A percentile compares a stretch with the other conserved stretches of the same genome.
phyloP scores from a whole-genome alignment of 2,329 filamentous ascomycete species.

The Nemania abortiva region DNA sequence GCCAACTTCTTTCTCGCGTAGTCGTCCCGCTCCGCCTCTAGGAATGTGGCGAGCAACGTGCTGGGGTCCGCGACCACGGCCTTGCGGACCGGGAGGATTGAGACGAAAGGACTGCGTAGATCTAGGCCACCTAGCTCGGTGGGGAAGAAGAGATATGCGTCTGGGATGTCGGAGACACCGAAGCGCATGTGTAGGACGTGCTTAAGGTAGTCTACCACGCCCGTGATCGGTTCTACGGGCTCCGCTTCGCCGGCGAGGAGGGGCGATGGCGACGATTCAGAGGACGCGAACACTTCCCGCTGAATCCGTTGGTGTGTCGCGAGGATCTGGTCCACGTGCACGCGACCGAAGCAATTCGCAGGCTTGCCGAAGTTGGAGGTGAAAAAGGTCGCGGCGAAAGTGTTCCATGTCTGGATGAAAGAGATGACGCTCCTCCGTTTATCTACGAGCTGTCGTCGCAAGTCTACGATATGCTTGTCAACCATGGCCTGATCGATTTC shows the following conservation, averaged over 20 bases:
- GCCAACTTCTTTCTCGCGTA: constrained; percentile 53
- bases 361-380: constrained; percentile 64
- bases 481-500: constrained; percentile 71
- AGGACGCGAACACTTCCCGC: constrained; percentile 58
- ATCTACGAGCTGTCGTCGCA: constrained; percentile 66
- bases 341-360: constrained; percentile 64
- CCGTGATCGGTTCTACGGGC: constrained; percentile 47
- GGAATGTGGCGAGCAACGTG: constrained; percentile 47
- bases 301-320: constrained; percentile 63
- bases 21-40: constrained; percentile 52
- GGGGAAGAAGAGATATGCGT: constrained; percentile 62
- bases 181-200: constrained; percentile 65
- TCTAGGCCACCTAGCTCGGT: constrained; percentile 60
- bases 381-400: constrained; percentile 65
- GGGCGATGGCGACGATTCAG: constrained; percentile 42
- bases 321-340: constrained; percentile 66
- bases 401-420: constrained; percentile 64
- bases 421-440: constrained; percentile 64
- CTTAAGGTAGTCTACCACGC: constrained; percentile 68
- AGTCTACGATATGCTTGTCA: constrained; percentile 69
- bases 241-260: constrained; percentile 29
- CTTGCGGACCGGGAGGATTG: constrained; percentile 56
- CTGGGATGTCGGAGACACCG: constrained; percentile 56
- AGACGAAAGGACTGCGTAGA: constrained; percentile 60
- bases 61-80: constrained; percentile 46